A percentile compares a stretch with the other conserved stretches of the same genome.
phyloP scores from a whole-genome alignment of 2,329 filamentous ascomycete genomes.

The Microsporum audouinii region DNA sequence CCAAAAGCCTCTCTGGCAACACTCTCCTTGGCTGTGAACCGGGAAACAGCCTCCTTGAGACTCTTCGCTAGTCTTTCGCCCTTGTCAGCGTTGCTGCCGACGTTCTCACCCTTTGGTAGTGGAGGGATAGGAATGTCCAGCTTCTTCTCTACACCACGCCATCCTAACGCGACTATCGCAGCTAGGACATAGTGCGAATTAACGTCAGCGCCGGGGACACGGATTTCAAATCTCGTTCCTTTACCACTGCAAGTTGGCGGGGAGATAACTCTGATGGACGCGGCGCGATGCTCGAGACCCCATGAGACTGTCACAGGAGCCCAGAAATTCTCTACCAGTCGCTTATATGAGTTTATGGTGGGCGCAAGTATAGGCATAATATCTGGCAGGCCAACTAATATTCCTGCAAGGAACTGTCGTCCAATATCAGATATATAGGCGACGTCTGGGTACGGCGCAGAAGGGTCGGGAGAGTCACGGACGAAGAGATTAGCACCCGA shows the following conservation, averaged over 20 bases:
- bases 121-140: constrained; percentile 71
- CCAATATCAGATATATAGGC: constrained; percentile 75
- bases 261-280: constrained; percentile 78
- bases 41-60: constrained; percentile 69
- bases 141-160: constrained; percentile 86
- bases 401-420: constrained; percentile 81
- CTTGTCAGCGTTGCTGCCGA: constrained; percentile 58
- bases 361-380: constrained; percentile 93
- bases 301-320: constrained; percentile 94
- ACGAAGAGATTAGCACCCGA: constrained; percentile 76
- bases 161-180: constrained; percentile 76
- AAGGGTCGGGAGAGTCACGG: constrained; percentile 58
- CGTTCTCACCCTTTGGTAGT: constrained; percentile 71
- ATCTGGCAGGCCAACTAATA: constrained; percentile 79
- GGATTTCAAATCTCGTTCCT: constrained; percentile 83
- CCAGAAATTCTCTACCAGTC: constrained; percentile 98
- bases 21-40: constrained; percentile 66
- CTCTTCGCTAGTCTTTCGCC: constrained; percentile 72
- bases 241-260: constrained; percentile 75
- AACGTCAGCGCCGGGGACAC: constrained; percentile 85
- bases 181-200: constrained; percentile 82
- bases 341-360: constrained; percentile 95
- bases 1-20: constrained; percentile 90
- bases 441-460: constrained; percentile 63
- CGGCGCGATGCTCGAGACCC: constrained; percentile 90